Base-by-base conservation (phyloP, 805 yeast genomes). In the Saturnispora bothae region DNA sequence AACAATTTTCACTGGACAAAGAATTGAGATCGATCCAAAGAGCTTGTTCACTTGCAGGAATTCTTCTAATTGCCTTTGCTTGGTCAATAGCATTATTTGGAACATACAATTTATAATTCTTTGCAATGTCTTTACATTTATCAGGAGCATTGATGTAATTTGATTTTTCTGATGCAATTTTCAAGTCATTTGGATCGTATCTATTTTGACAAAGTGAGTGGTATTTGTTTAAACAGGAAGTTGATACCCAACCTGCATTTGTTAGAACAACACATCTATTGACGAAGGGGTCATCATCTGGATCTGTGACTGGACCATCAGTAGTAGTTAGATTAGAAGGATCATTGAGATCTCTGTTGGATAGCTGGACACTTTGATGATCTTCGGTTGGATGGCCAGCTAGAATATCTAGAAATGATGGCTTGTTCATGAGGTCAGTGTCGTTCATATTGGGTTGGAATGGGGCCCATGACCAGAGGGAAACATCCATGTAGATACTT, bases 21-120 rank as follows among this genome's bases (percentile, higher is more conserved):
- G 88, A 83, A 53, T 89, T 88, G 45, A 85, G 48, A 57, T 84
- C 85, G 3, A 85, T 71, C 96, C 96, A 88, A 0, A 75, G 61
- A 0, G 72, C 71, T 12, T 47, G 56, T 13, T 58, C 53, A 3
- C 48, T 43, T 0, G 38, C 28, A 0, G 48, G 46, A 19, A 64
- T 28, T 3, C 41, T 31, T 3, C 38, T 30, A 1, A 43, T 40
- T 15, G 66, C 46, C 40, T 41, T 43, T 3, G 36, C 42, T 40
- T 72, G 71, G 36, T 76, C 69, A 3, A 68, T 40, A 2, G 83
- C 68, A 2, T 72, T 60, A 7, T 51, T 49, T 0, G 88, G 88
- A 0, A 69, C 53, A 1, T 64, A 54, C 41, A 80, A 68, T 0
- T 38, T 22, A 38, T 47, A 51, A 2, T 34, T 23, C 0, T 66